Conservation (phyloP, 2,329 filamentous ascomycete species). For the Sporothrix luriei region DNA sequence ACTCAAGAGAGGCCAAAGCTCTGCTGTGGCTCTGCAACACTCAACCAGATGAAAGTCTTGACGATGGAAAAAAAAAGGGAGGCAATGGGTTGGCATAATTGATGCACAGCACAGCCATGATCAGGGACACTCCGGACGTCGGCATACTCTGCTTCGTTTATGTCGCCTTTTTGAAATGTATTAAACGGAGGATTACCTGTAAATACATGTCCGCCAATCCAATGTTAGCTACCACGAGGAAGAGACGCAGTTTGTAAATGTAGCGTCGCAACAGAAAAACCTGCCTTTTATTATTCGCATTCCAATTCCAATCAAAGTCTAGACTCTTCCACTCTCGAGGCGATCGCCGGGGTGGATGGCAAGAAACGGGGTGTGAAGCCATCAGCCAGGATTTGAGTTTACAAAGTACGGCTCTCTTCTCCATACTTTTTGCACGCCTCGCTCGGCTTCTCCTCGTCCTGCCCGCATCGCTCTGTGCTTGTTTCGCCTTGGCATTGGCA, state of each 20-base stretch:
- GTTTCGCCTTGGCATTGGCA: slow-evolving; percentile 34
- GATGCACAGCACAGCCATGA: not conserved
- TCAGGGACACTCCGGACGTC: not conserved
- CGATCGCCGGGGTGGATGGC: slow-evolving; percentile 20
- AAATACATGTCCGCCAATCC: too few species aligned
- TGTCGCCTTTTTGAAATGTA: too few species aligned
- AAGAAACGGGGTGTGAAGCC: slow-evolving; percentile 28
- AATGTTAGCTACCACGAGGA: too few species aligned
- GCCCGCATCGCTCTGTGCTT: not conserved
- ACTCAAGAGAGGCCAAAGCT: too few species aligned
- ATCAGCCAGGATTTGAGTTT: slow-evolving; percentile 29
- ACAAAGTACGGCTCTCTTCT: not conserved
- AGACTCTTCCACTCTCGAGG: slow-evolving; percentile 1
- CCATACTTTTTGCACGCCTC: not conserved
- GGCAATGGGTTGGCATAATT: not conserved
- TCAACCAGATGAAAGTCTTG: not conserved
- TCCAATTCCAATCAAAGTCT: not conserved
- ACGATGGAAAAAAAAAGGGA: too few species aligned
- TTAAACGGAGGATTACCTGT: too few species aligned
- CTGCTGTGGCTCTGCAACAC: too few species aligned
- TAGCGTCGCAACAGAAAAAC: too few species aligned
- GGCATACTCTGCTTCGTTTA: not conserved
- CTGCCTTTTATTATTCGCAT: not conserved
- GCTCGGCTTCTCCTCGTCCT: not conserved
- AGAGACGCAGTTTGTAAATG: too few species aligned